Conservation (phyloP, 192 early-diverging fungal genomes). For the Coemansia guatemalensis region DNA sequence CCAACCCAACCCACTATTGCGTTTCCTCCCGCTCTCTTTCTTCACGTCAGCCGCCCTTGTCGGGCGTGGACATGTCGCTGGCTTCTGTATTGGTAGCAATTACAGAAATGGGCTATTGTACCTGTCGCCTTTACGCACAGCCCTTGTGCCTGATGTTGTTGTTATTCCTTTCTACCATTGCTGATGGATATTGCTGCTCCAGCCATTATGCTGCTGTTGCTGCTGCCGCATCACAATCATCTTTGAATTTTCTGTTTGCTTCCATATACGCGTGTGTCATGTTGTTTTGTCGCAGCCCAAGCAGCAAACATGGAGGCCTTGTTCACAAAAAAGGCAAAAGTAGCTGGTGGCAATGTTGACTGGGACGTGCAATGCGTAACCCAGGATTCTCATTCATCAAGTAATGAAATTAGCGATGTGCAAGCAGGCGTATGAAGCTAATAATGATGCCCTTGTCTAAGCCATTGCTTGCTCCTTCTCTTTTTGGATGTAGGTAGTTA, state of each 20-base stretch:
- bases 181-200: background rate
- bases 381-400: slow-evolving; percentile 40
- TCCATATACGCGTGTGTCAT: slow-evolving; percentile 2
- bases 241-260: background rate
- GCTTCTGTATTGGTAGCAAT: slow-evolving; percentile 12
- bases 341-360: slow-evolving; percentile 8
- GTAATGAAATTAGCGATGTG: slow-evolving; percentile 47
- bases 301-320: background rate
- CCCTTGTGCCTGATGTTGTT: background rate
- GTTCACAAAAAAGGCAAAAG: slow-evolving; percentile 10
- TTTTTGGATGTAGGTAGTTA: slow-evolving; percentile 29
- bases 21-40: background rate
- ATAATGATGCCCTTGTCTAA: slow-evolving; percentile 38
- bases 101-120: slow-evolving; percentile 8
- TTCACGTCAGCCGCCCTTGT: slow-evolving; percentile 4
- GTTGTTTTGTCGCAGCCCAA: slow-evolving; percentile 2
- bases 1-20: too few species aligned
- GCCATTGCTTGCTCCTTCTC: slow-evolving; percentile 20
- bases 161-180: slow-evolving; percentile 9
- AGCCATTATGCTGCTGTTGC: slow-evolving; percentile 15
- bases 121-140: too few species aligned
- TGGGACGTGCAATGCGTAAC: slow-evolving; percentile 35
- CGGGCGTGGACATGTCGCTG: background rate
- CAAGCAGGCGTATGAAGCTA: slow-evolving; percentile 18
- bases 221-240: background rate